These are phyloP conservation scores for Curvularia eragrostidis DNA, from an alignment of 2,329 filamentous ascomycete genomes.

Conservation along the genomic window DNA sequence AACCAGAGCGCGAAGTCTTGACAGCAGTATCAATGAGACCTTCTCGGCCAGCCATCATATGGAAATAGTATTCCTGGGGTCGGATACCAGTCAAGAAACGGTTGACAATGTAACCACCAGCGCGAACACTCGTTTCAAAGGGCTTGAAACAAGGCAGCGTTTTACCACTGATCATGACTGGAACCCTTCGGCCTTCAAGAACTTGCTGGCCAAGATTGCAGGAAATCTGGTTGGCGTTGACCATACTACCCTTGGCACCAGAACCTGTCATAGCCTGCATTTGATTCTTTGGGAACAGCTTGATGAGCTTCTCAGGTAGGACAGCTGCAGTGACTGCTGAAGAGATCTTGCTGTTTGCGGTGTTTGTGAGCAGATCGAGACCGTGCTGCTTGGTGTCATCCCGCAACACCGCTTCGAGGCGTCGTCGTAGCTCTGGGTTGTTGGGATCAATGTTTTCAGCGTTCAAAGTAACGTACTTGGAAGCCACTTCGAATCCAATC, in stretches of 20 bases:
- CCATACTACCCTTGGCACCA: conserved; percentile 88
- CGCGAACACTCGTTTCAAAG: conserved; percentile 86
- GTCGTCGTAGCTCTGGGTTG: conserved; percentile 74
- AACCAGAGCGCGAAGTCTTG: conserved; percentile 96
- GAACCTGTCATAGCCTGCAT: conserved; percentile 99
- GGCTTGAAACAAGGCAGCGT: conserved; percentile 92
- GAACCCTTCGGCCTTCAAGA: conserved; percentile 91
- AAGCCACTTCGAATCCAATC: conserved; percentile 79
- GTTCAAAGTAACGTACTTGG: conserved; percentile 86
- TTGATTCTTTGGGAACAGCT: conserved; percentile 94
- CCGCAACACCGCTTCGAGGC: conserved; percentile 86
- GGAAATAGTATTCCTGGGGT: conserved; percentile 98
- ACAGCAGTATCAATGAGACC: conserved; percentile 98
- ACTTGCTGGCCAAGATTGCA: conserved; percentile 98
- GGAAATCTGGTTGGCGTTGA: conserved; percentile 97
- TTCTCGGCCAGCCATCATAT: conserved; percentile 98
- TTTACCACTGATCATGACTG: conserved; percentile 97
- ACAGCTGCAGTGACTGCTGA: conserved; percentile 78
- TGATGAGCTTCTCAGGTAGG: conserved; percentile 81
- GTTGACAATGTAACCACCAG: conserved; percentile 91
- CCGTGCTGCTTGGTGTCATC: conserved; percentile 91
- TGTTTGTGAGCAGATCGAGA: conserved; percentile 87
- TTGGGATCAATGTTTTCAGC: conserved; percentile 66
- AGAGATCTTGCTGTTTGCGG: conserved; percentile 72
- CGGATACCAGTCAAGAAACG: conserved; percentile 98